Base-by-base conservation (phyloP, 129 eudicot genomes). In the Artemisia argyi region DNA sequence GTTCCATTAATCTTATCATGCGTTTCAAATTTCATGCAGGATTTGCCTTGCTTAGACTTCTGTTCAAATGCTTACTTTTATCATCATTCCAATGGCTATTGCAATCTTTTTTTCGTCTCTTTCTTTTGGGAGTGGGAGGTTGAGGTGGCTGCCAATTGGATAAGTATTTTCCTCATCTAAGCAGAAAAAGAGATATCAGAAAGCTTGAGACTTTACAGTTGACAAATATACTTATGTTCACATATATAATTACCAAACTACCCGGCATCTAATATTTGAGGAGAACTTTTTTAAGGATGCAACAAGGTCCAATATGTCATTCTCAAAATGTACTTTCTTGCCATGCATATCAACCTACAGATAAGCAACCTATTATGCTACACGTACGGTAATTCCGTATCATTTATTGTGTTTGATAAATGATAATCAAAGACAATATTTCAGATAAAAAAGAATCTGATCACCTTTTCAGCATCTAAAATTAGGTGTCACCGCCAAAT, bases 271-370 rank as follows among this genome's bases (percentile, higher is more conserved):
- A 50, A 50, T 50, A 50, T 16, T 50, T 11, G 55, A 0, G 54
- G 30, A 15, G 55, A 30, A 30, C 4, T 30, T 30, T 30, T 30
- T 30, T 30, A 30, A 61, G 65, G 65, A 61, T 61, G 46, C 65
- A 18, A 22, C 65, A 61, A 61, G 48, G 49, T 62, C 35, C 32
- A 62, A 11, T 11, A 62, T 62, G 20, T 62, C 48, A 32, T 32
- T 62, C 24, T n/a, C 28, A 32, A 61, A 18, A 61, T 61, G 61
- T 48, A 60, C 51, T 60, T 72, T 72, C 58, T 30, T 24, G 77
- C 39, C 69, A 73, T 73, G 77, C 69, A 73, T 73, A 50, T 69
- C 81, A 69, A 69, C 71, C 35, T 70, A 70, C 39, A 77, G 72
- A 54, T 56, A 70, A 53, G 81, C 57, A 69, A 68, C 44, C 26